Percentiles rank a stretch among this genome's conserved stretches.
phyloP scores from a whole-genome alignment of 805 yeast species.

The Wickerhamiella allomyrinae region DNA sequence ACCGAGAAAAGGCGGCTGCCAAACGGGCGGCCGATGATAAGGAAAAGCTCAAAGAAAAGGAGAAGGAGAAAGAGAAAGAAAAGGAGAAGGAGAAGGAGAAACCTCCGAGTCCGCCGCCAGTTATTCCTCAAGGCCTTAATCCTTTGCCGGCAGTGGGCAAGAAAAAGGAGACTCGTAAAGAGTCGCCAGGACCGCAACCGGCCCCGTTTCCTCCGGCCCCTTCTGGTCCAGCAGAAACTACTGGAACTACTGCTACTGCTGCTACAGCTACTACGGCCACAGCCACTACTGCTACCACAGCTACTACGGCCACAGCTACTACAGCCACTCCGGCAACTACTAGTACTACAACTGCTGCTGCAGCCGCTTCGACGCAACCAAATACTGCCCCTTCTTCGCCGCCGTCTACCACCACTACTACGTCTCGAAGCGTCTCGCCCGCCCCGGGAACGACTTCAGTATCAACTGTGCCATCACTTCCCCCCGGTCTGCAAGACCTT shows the following conservation, averaged over 20 bases:
- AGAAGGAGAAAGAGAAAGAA: background rate
- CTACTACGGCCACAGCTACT: slow-evolving; percentile 9
- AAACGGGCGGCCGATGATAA: slow-evolving; percentile 13
- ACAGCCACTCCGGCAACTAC: slow-evolving; percentile 2
- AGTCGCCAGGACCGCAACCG: slow-evolving; percentile 15
- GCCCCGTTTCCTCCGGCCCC: slow-evolving; percentile 4
- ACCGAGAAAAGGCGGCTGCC: slow-evolving; percentile 23
- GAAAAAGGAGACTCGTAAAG: slow-evolving; percentile 5
- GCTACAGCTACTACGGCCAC: slow-evolving; percentile 16
- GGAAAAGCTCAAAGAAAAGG: slow-evolving; percentile 15
- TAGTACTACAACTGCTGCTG: background rate
- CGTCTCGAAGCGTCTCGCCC: too few species aligned
- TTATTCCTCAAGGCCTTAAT: slow-evolving; percentile 14
- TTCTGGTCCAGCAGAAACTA: slow-evolving; percentile 17
- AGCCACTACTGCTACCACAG: slow-evolving; percentile 9
- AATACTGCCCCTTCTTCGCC: background rate
- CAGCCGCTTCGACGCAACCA: background rate
- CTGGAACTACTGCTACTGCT: slow-evolving; percentile 13
- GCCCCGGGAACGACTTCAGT: too few species aligned
- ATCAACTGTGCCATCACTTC: slow-evolving; percentile 17
- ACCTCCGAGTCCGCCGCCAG: background rate
- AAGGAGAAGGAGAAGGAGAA: slow-evolving; percentile 2
- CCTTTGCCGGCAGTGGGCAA: slow-evolving; percentile 20
- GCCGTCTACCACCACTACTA: background rate
- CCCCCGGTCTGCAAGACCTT: slow-evolving; percentile 30